These are phyloP conservation scores for Macrophomina pseudophaseolina DNA, from an alignment of 2,329 filamentous ascomycete species.

Conservation along the genomic window DNA sequence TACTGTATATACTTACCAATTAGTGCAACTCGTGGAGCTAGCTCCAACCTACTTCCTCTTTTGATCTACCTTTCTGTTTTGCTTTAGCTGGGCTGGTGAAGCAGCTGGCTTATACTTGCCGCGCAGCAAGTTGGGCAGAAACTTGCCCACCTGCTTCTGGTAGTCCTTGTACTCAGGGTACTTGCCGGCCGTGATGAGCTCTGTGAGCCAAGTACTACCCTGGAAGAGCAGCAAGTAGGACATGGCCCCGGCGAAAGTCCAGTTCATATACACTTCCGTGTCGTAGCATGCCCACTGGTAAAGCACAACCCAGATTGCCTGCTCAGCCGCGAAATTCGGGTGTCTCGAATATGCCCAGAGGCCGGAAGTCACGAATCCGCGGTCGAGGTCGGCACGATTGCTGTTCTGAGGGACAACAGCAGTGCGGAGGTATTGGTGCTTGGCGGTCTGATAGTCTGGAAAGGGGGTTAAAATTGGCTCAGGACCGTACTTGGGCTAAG, in stretches of 20 bases:
- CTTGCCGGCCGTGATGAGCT: slow-evolving; percentile 77
- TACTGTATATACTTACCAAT: too few species aligned
- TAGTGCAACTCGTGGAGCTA: background rate
- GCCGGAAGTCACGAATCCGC: slow-evolving; percentile 84
- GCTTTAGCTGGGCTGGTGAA: background rate
- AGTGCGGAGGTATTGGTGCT: slow-evolving; percentile 73
- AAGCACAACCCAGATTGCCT: slow-evolving; percentile 83
- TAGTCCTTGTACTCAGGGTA: slow-evolving; percentile 89
- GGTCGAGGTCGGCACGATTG: slow-evolving; percentile 77
- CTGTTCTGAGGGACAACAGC: slow-evolving; percentile 71
- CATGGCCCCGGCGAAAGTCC: slow-evolving; percentile 73
- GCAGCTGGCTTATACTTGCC: slow-evolving; percentile 5
- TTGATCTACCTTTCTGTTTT: background rate
- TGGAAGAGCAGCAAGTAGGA: slow-evolving; percentile 83
- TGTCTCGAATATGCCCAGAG: slow-evolving; percentile 89
- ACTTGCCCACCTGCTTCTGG: slow-evolving; percentile 80
- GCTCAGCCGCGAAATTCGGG: slow-evolving; percentile 93
- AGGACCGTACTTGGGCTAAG: background rate
- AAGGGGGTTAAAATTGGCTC: slow-evolving; percentile 3
- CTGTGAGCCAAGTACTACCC: slow-evolving; percentile 85
- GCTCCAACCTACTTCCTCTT: background rate
- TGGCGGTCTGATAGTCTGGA: slow-evolving; percentile 78
- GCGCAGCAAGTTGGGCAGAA: slow-evolving; percentile 63
- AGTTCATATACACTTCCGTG: slow-evolving; percentile 74
- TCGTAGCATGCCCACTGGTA: slow-evolving; percentile 88